Percentiles rank a stretch among this genome's conserved stretches.
These are phyloP conservation scores for Aspergillus pseudoglaucus DNA, from an alignment of 2,329 filamentous ascomycete species.

Conservation along the genomic window DNA sequence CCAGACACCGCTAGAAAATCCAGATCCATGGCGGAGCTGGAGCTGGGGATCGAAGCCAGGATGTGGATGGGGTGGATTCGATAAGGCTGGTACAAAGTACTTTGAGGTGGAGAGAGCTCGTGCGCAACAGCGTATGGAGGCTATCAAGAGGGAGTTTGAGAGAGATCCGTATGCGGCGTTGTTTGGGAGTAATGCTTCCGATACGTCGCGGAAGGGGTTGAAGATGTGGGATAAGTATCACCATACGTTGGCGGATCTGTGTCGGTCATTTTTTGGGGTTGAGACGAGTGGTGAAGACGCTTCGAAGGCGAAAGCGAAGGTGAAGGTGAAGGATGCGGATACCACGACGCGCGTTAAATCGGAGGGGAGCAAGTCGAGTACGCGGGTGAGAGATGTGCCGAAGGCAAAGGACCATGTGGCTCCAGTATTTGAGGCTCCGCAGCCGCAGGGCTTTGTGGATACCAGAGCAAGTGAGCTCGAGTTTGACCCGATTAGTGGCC, in stretches of 20 bases:
- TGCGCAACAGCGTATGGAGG: conserved; percentile 27
- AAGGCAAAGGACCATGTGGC: too few relatives aligned
- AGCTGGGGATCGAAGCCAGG: background rate
- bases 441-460: background rate
- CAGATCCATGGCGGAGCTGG: background rate
- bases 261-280: conserved; percentile 21
- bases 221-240: conserved; percentile 13
- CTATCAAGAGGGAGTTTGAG: conserved; percentile 30
- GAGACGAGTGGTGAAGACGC: conserved; percentile 1
- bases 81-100: conserved; percentile 2
- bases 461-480: conserved; percentile 13
- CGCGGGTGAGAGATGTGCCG: background rate
- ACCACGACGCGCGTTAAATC: conserved; percentile 1
- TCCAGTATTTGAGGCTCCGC: background rate
- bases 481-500: conserved; percentile 39
- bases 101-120: conserved; percentile 17
- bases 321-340: conserved; percentile 1
- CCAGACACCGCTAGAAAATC: background rate
- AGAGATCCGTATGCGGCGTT: conserved; percentile 35
- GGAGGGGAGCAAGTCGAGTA: background rate
- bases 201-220: conserved; percentile 9
- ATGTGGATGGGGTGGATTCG: conserved; percentile 6
- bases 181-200: conserved; percentile 26
- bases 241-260: conserved; percentile 23
- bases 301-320: background rate